Percentiles rank a stretch among this genome's conserved stretches.
phyloP scores from a whole-genome alignment of 2,329 filamentous ascomycete genomes.

The Geosmithia putterillii region DNA sequence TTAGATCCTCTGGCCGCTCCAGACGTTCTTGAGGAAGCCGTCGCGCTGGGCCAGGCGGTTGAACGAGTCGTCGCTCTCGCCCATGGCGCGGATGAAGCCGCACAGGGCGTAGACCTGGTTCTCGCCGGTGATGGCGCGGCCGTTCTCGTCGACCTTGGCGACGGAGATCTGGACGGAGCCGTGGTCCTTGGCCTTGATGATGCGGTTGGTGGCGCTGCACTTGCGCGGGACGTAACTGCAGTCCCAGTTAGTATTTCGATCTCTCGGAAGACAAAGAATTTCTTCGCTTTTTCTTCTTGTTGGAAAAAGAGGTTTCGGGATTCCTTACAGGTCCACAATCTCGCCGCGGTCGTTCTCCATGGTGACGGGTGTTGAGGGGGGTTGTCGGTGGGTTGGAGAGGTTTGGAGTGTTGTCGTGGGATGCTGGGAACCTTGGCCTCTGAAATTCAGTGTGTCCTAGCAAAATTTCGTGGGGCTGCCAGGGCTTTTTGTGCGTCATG shows the following conservation, averaged over 20 bases:
- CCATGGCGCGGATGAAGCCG: constrained; percentile 95
- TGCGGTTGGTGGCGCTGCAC: constrained; percentile 97
- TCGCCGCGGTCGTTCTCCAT: constrained; percentile 99
- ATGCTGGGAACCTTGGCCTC: constrained; percentile 12
- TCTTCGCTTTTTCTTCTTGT: background rate
- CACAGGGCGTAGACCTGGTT: constrained; percentile 96
- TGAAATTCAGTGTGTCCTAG: constrained; percentile 18
- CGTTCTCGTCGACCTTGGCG: constrained; percentile 98
- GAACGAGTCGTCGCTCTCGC: constrained; percentile 92
- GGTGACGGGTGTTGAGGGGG: constrained; percentile 36
- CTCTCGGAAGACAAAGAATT: background rate
- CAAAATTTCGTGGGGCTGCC: constrained; percentile 22
- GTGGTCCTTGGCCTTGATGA: constrained; percentile 99
- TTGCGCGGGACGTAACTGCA: constrained; percentile 93
- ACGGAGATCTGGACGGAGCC: constrained; percentile 94
- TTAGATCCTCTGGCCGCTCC: constrained; percentile 53
- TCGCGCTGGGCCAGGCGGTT: constrained; percentile 95
- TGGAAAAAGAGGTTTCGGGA: background rate
- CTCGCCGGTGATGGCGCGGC: constrained; percentile 84
- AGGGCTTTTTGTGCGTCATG: constrained; percentile 22
- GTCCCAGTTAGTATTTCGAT: constrained; percentile 1
- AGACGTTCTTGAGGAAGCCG: constrained; percentile 94
- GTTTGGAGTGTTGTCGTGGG: constrained; percentile 9
- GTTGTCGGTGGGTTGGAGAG: constrained; percentile 10
- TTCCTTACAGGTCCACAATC: constrained; percentile 91